Evolutionary conservation across 306 rosid genomes (phyloP).

Genomic region (Sicyos edulis): DNA sequence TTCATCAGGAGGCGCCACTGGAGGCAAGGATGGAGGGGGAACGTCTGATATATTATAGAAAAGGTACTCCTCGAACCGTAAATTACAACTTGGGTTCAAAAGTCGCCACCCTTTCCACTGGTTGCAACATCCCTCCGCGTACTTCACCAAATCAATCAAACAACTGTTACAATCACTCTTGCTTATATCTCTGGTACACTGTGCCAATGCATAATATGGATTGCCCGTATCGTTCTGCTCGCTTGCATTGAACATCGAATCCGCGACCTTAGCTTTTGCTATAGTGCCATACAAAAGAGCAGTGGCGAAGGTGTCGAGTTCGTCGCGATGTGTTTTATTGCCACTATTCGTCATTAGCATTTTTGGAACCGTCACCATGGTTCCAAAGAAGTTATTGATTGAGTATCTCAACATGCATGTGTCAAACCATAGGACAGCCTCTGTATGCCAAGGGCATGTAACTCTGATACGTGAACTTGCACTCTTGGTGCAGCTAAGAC

Average conservation of each 20-base stretch:
- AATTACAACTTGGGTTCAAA: conserved; percentile 27
- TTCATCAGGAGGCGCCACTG: not conserved
- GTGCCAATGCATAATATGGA: conserved; percentile 32
- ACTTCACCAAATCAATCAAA: conserved; percentile 8
- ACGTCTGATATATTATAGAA: conserved; percentile 12
- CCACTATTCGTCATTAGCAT: not conserved
- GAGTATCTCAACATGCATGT: conserved; percentile 21
- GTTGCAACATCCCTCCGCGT: not conserved
- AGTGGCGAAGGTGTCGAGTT: not conserved
- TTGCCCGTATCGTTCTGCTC: not conserved
- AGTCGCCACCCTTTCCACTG: conserved; percentile 29
- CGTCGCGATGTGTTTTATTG: not conserved
- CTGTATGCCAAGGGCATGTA: not conserved
- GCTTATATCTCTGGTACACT: conserved; percentile 33
- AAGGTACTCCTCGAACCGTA: conserved; percentile 27
- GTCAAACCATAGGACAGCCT: conserved; percentile 11
- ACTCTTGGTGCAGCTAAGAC: not conserved
- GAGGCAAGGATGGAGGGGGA: not conserved
- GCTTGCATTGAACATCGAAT: conserved; percentile 21
- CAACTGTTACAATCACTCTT: conserved; percentile 19
- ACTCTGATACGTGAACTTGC: not conserved
- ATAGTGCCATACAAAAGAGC: conserved; percentile 17
- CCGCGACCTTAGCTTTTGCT: not conserved
- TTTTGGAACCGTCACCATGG: not conserved
- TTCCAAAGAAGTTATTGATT: conserved; percentile 14